A percentile compares a stretch with the other conserved stretches of the same genome.
Conservation (phyloP, 2,329 filamentous ascomycete genomes). For the Monilinia fructigena region DNA sequence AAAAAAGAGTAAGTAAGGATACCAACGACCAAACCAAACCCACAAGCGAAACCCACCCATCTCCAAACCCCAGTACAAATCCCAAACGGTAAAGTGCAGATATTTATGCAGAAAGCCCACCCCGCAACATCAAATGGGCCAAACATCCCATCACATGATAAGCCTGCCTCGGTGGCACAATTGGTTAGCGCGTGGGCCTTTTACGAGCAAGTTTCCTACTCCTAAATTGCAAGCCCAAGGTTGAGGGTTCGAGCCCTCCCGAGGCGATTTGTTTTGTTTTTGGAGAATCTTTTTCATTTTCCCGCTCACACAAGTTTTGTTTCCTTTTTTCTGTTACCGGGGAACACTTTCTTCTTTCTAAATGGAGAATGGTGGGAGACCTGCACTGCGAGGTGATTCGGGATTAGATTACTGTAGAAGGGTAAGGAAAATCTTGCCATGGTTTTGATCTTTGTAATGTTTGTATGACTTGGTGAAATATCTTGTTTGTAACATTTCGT, state of each 20-base stretch:
- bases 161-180: conserved; percentile 17
- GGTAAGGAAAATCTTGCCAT: not conserved
- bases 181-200: conserved; percentile 24
- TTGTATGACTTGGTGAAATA: not conserved
- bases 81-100: not conserved
- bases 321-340: too few species aligned
- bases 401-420: not conserved
- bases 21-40: not conserved
- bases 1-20: too few species aligned
- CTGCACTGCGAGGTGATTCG: not conserved
- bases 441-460: not conserved
- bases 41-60: not conserved
- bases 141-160: not conserved
- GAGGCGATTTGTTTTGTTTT: not conserved
- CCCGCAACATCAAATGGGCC: not conserved
- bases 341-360: too few species aligned
- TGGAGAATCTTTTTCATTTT: not conserved
- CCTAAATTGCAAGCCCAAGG: conserved; percentile 10
- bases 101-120: fast-evolving
- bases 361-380: not conserved
- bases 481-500: too few species aligned
- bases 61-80: not conserved
- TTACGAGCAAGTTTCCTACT: not conserved
- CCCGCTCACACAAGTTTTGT: too few species aligned
- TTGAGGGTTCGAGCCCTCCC: conserved; percentile 20